Evolutionary conservation across 805 yeast species (phyloP), one percentile per base, ranked within the genome.

Genomic region (Clavispora asparagi): DNA sequence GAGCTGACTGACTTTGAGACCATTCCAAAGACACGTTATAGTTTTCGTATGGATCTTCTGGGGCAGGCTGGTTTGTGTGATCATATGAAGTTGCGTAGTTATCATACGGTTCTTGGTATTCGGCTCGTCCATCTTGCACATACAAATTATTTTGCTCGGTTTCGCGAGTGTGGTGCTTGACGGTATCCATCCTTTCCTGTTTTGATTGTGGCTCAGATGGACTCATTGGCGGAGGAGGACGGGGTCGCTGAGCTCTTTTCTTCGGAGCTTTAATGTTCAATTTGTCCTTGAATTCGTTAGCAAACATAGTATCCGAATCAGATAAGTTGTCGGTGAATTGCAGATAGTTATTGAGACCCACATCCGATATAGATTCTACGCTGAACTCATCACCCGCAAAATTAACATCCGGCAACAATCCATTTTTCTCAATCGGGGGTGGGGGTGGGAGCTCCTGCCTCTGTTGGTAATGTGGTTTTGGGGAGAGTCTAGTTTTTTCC

Each of bases 11-110:
- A 9, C 11, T 10, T 11, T 33, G 5, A 2, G 25, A 16, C 23
- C n/a, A 19, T 27, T 42, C 47, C 2, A 53, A 60, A n/a, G 64
- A 59, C 5, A 60, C 44, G 23, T 39, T 39, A 43, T 64, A 63
- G 28, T 62, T 55, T 7, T 64, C 65, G 37, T 56, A 62, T 0
- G 69, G 68, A 38, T 64, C 68, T 14, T 50, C 51, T 1, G 55
- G 16, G 11, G 33, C 12, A 7, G 37, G 23, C 13, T 33, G 9
- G 44, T 43, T 17, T 17, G 39, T 27, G 33, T 25, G 39, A 10
- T 60, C 67, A 13, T 51, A 57, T 23, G 51, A 49, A 0, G 63
- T 59, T 12, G 50, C 54, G 37, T 64, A 63, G 14, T 41, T 48
- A 8, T 61, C 60, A 26, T 49, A 62, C 1, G 70, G 70, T 42